Conservation (phyloP, 768 basidiomycete genomes). For the Rhodocollybia butyracea region DNA sequence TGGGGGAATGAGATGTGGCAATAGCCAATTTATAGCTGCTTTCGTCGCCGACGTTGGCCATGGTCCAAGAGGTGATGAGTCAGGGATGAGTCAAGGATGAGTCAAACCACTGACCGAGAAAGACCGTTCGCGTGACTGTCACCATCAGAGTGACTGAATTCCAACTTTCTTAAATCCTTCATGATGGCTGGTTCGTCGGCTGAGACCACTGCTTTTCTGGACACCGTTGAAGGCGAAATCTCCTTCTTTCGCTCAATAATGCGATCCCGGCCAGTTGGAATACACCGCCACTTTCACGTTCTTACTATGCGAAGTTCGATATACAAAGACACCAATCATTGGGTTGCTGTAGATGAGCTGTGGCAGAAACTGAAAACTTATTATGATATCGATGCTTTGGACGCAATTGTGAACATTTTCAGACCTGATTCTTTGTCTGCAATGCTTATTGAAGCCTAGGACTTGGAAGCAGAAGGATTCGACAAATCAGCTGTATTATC, state of each 20-base stretch:
- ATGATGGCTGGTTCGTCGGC: conserved; percentile 4
- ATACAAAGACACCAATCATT: conserved; percentile 61
- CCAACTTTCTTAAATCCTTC: background rate
- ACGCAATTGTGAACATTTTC: conserved; percentile 54
- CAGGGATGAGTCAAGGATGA: too few relatives aligned
- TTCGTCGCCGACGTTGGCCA: background rate
- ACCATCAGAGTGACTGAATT: too few relatives aligned
- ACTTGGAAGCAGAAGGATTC: conserved; percentile 40
- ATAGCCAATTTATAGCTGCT: background rate
- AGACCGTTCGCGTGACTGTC: too few relatives aligned
- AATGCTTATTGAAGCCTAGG: conserved; percentile 29
- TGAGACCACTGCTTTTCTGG: conserved; percentile 41
- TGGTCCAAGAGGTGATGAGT: background rate
- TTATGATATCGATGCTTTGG: conserved; percentile 75
- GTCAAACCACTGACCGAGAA: background rate
- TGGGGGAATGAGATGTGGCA: background rate
- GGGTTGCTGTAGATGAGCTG: conserved; percentile 58
- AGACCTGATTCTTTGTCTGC: background rate
- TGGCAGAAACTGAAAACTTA: conserved; percentile 72
- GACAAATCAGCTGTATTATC: conserved; percentile 48
- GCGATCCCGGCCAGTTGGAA: conserved; percentile 78
- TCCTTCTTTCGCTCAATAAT: conserved; percentile 81
- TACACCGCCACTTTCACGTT: conserved; percentile 80
- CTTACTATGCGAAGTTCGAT: conserved; percentile 73
- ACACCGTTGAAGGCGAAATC: conserved; percentile 79